A percentile compares a stretch with the other conserved stretches of the same genome.
phyloP scores from a whole-genome alignment of 2,329 filamentous ascomycete species.

The Blastomyces emzantsi region DNA sequence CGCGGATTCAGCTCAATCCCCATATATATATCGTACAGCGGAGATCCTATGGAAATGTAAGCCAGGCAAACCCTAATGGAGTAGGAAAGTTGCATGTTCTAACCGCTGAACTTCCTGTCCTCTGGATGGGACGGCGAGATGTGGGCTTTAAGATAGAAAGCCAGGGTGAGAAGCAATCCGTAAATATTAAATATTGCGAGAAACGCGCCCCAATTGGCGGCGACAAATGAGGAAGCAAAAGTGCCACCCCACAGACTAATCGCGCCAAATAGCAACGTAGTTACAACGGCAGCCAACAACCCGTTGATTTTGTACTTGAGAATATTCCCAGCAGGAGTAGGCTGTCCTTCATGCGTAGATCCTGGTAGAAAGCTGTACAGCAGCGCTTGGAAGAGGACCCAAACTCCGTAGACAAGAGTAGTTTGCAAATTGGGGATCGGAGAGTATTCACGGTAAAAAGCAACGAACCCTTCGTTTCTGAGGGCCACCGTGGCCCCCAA shows the following conservation, averaged over 20 bases:
- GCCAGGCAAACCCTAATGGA: background rate
- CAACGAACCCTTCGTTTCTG: slow-evolving; percentile 14
- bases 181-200: slow-evolving; percentile 34
- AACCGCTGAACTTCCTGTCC: slow-evolving; percentile 37
- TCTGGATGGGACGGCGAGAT: slow-evolving; percentile 32
- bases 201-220: slow-evolving; percentile 36
- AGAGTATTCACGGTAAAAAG: slow-evolving; percentile 16
- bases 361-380: slow-evolving; percentile 30
- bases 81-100: background rate
- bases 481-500: slow-evolving; percentile 13
- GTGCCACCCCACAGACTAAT: slow-evolving; percentile 22
- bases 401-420: slow-evolving; percentile 23
- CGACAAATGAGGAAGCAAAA: slow-evolving; percentile 35
- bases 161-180: slow-evolving; percentile 26
- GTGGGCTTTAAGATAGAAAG: slow-evolving; percentile 35
- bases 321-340: slow-evolving; percentile 38
- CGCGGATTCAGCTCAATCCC: slow-evolving; percentile 42
- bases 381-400: slow-evolving; percentile 28
- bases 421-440: slow-evolving; percentile 15
- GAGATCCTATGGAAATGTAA: slow-evolving; percentile 20
- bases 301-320: slow-evolving; percentile 40
- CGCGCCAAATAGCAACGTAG: slow-evolving; percentile 26
- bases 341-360: slow-evolving; percentile 30
- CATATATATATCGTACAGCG: slow-evolving; percentile 40
- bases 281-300: slow-evolving; percentile 33